Percentiles rank a stretch among this genome's conserved stretches.
Conservation (phyloP, 164 flowering plant species). For the Tetrastigma voinierianum region DNA sequence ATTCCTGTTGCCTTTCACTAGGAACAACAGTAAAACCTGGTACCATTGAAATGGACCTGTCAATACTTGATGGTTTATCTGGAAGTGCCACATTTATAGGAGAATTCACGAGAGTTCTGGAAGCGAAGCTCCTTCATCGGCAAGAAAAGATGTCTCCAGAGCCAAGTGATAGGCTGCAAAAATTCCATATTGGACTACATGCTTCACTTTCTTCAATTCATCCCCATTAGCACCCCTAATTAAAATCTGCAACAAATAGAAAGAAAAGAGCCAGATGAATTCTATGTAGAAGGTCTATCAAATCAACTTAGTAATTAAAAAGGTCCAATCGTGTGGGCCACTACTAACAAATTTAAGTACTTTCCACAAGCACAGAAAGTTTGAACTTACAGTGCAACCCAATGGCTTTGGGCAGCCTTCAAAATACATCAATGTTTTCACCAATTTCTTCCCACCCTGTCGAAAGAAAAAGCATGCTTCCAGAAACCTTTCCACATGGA, state of each 20-base stretch:
- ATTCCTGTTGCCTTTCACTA: constrained; percentile 33
- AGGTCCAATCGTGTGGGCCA: background rate
- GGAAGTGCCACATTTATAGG: constrained; percentile 81
- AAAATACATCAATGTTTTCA: constrained; percentile 89
- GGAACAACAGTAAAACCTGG: constrained; percentile 64
- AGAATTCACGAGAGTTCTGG: constrained; percentile 68
- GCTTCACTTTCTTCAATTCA: constrained; percentile 86
- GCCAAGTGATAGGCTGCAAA: constrained; percentile 94
- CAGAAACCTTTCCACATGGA: constrained; percentile 70
- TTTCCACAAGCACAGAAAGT: background rate
- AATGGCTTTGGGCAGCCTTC: constrained; percentile 95
- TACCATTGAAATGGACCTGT: constrained; percentile 72
- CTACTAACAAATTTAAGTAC: background rate
- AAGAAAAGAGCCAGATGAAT: background rate
- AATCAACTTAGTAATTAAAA: constrained; percentile 11
- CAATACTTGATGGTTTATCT: constrained; percentile 59
- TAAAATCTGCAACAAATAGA: constrained; percentile 54
- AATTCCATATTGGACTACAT: constrained; percentile 79
- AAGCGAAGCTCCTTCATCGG: constrained; percentile 90
- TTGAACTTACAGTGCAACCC: constrained; percentile 71
- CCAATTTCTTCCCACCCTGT: constrained; percentile 71
- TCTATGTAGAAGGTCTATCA: background rate
- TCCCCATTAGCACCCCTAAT: constrained; percentile 85
- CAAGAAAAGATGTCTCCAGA: constrained; percentile 87
- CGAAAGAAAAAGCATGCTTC: constrained; percentile 74